Conservation (phyloP, 2,329 filamentous ascomycete genomes). For the Colletotrichum sp. region DNA sequence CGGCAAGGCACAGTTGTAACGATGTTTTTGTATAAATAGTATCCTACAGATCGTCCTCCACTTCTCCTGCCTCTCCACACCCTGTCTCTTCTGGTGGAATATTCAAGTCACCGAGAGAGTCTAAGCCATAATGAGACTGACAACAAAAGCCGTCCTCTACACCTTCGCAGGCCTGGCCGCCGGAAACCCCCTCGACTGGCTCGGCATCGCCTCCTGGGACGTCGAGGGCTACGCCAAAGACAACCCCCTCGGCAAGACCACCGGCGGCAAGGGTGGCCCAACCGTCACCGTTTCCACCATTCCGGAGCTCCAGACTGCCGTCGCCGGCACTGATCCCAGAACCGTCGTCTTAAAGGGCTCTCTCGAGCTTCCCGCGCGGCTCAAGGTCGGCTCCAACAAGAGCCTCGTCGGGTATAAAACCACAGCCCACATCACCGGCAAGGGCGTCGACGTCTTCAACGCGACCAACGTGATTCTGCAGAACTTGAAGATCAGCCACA, state of each 20-base stretch:
- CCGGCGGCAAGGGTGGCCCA: conserved; percentile 47
- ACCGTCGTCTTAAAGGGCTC: conserved; percentile 48
- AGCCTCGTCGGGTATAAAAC: conserved; percentile 42
- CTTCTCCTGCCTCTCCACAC: neutral
- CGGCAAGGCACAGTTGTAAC: neutral
- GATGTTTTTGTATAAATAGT: neutral
- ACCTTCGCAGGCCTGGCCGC: neutral
- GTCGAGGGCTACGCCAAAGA: conserved; percentile 29
- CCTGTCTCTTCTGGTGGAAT: neutral
- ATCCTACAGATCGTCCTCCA: neutral
- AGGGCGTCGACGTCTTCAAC: conserved; percentile 38
- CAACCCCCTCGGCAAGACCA: conserved; percentile 42
- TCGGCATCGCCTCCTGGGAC: conserved; percentile 28
- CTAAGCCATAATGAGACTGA: conserved; percentile 6
- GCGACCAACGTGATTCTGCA: conserved; percentile 44
- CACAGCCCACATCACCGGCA: conserved; percentile 38
- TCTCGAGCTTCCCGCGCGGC: conserved; percentile 44
- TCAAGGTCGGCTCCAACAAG: conserved; percentile 50
- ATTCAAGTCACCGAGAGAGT: too few species aligned
- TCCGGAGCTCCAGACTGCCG: conserved; percentile 47
- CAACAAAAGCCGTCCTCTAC: neutral
- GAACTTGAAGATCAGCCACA: conserved; percentile 39
- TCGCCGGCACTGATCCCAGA: conserved; percentile 42
- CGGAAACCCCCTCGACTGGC: conserved; percentile 23
- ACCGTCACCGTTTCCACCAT: conserved; percentile 50